Evolutionary conservation across 1,139 yeast genomes (phyloP), one percentile per base, ranked within the genome.

Genomic region (Sporopachydermia cereana): DNA sequence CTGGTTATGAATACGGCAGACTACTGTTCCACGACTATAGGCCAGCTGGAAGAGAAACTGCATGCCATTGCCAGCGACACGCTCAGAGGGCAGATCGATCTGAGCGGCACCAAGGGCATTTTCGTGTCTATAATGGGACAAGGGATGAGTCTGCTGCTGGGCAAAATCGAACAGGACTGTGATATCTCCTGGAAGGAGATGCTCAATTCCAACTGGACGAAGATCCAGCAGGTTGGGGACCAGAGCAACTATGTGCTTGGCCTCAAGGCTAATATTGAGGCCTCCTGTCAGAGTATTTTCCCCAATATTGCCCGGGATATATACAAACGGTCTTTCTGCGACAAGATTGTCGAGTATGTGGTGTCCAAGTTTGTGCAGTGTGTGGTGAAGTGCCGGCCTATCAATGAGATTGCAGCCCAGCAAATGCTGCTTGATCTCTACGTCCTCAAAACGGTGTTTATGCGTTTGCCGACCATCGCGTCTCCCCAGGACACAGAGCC

Each of bases 1-100:
- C 67, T 85, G 60, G 73, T 88, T 9, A 63, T 91, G 27, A 85
- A 88, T 54, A 91, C 98, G 0, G 88, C 95, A 1, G 96, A 91
- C 57, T 91, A 89, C 61, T 80, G 95, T 49, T 74, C 84, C 24
- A 71, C 77, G 17, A 91, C 96, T 3, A 76, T 82, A 2, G 73
- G 72, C 18, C 96, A 91, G 57, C 66, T 91, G 45, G 86, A 78
- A 54, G 84, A 80, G 39, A 77, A 75, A 52, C 63, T 91, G 44
- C 58, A 64, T 12, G 72, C 71, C 20, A 63, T 78, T 34, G 68
- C 79, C 31, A 67, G 71, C 42, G 61, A 63, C 22, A 56, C 66
- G 49, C 53, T 69, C 49, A 58, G 63, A 50, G 59, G 61, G 42
- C 52, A 62, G 18, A 59, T 67, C 16, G 63, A 70, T 36, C 79